Evolutionary conservation across 768 basidiomycete genomes (phyloP).

Genomic region (Punctularia strigosozonata): DNA sequence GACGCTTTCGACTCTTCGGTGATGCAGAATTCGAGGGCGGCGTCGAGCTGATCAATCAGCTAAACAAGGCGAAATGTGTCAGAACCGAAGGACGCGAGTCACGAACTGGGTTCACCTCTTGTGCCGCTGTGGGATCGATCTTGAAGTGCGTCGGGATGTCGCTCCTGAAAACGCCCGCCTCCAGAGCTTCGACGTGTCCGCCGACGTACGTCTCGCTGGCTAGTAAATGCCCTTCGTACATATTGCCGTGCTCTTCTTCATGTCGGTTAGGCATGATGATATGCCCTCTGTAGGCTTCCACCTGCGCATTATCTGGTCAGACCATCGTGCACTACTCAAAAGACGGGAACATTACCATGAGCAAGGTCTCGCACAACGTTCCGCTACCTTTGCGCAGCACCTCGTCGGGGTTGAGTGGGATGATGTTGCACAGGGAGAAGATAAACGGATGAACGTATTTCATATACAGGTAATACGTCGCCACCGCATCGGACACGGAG

Average conservation of each 20-base stretch:
- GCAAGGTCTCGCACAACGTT: slow-evolving; percentile 91
- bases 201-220: slow-evolving; percentile 98
- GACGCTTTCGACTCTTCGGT: slow-evolving; percentile 71
- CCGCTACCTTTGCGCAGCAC: slow-evolving; percentile 93
- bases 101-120: slow-evolving; percentile 43
- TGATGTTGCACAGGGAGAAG: slow-evolving; percentile 98
- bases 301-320: slow-evolving; percentile 33
- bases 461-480: slow-evolving; percentile 99
- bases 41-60: slow-evolving; percentile 92
- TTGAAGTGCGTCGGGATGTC: slow-evolving; percentile 95
- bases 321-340: background rate
- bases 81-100: background rate
- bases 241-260: slow-evolving; percentile 83
- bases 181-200: slow-evolving; percentile 95
- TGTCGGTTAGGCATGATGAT: slow-evolving; percentile 99
- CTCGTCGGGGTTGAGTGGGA: slow-evolving; percentile 92
- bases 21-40: slow-evolving; percentile 83
- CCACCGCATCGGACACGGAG: slow-evolving; percentile 98
- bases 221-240: slow-evolving; percentile 94
- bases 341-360: slow-evolving; percentile 67
- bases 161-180: slow-evolving; percentile 95
- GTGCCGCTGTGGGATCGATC: slow-evolving; percentile 76
- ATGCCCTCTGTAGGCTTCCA: slow-evolving; percentile 83
- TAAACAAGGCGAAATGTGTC: slow-evolving; percentile 17
- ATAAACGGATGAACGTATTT: slow-evolving; percentile 99